phyloP scores from a whole-genome alignment of 2,329 filamentous ascomycete species.

The Fusarium tjaetaba region DNA sequence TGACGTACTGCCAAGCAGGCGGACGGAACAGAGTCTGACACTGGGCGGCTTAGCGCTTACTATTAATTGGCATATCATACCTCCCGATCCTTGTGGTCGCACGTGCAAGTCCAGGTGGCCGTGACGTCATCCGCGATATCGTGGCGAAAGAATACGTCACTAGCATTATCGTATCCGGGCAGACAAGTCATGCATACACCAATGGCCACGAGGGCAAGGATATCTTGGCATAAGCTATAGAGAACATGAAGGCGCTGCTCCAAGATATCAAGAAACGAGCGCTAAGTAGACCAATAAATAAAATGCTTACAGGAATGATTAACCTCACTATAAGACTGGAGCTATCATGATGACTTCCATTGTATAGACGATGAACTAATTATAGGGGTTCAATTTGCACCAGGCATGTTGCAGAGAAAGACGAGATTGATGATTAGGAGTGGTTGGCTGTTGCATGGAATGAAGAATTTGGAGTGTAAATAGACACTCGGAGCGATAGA shows the following conservation, averaged over 20 bases:
- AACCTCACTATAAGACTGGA: too few species aligned
- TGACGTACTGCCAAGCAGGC: background rate
- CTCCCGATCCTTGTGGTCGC: background rate
- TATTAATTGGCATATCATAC: background rate
- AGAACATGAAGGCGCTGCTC: too few species aligned
- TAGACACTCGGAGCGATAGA: background rate
- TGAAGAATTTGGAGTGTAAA: accelerated
- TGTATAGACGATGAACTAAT: background rate
- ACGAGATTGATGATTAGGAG: background rate
- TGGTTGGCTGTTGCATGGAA: background rate
- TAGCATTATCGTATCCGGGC: background rate
- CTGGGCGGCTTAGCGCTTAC: background rate
- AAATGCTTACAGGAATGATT: too few species aligned
- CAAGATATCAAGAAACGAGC: too few species aligned
- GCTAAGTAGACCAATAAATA: too few species aligned
- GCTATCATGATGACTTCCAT: too few species aligned
- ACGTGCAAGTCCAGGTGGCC: background rate
- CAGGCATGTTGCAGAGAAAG: background rate
- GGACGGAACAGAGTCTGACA: too few species aligned
- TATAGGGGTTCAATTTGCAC: background rate
- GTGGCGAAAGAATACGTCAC: background rate
- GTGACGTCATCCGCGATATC: background rate
- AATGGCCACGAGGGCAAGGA: too few species aligned
- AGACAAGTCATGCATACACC: too few species aligned
- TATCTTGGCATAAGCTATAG: too few species aligned